Evolutionary conservation across 306 rosid species (phyloP), one percentile per base, ranked within the genome.

Genomic region (Pterocarpus santalinus): DNA sequence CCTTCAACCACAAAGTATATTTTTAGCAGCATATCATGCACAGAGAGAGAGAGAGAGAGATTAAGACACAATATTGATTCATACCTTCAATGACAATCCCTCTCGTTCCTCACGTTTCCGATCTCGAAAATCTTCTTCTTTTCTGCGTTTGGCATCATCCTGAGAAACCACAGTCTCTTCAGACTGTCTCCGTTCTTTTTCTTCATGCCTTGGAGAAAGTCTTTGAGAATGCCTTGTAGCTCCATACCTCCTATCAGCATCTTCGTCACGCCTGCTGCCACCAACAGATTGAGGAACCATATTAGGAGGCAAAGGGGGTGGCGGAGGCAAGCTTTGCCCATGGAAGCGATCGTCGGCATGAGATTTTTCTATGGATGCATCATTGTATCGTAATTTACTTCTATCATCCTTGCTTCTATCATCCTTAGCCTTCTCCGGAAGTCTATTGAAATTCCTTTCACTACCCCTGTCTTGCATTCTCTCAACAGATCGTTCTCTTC

Each of bases 191-290:
- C 93, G 88, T 77, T 95, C 99, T 86, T 95, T 95, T 80, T 95
- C 99, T 71, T 95, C 99, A 56, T 93, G 97, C 83, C 97, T 91
- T 28, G 99, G 99, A 90, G 99, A 95, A 64, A 95, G 97, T 69
- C 97, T 88, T 79, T 92, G 99, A 66, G 89, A 80, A 73, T 93
- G 99, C 82, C 99, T 88, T 6, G 97, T 79, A 68, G 86, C 84
- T 84, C 93, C 99, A 88, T 90, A 88, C 87, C 97, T 92, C 80
- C 99, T 91, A 80, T 95, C 99, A 58, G 84, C 84, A 58, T 95
- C 99, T 83, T 95, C 99, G 79, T 95, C 99, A 78, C 98, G 91
- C 90, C 97, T 90, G 58, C 94, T 90, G 75, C 96, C 80, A 80
- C 84, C 88, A 63, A 95, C 84, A 84, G 98, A 95, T 75, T 95